phyloP scores from a whole-genome alignment of 192 early-diverging fungal genomes.

The Coemansia sp. region DNA sequence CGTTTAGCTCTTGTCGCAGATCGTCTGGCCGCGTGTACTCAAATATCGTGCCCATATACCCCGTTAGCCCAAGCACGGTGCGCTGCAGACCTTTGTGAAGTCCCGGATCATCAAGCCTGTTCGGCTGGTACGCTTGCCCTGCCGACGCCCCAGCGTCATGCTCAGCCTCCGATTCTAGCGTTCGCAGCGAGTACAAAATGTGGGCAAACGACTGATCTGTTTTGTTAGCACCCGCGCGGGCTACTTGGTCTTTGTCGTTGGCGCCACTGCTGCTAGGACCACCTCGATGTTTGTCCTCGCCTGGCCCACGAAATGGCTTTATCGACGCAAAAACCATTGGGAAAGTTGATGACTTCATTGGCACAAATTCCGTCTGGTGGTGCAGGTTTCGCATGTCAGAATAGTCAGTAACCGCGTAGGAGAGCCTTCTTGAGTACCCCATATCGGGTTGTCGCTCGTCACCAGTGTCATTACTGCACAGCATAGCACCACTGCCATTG shows the following conservation, averaged over 20 bases:
- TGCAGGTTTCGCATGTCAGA: constrained; percentile 15
- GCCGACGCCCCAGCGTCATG: constrained; percentile 7
- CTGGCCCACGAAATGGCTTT: constrained; percentile 42
- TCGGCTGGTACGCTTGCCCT: constrained; percentile 70
- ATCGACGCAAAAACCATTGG: constrained; percentile 49
- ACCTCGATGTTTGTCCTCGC: constrained; percentile 28
- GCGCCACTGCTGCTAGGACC: neutral
- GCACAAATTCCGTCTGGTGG: constrained; percentile 18
- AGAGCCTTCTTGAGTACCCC: constrained; percentile 14
- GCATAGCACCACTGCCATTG: neutral
- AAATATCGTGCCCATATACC: constrained; percentile 85
- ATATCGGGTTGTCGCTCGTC: constrained; percentile 2
- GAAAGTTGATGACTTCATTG: constrained; percentile 30
- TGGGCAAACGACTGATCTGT: constrained; percentile 52
- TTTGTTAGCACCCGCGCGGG: neutral
- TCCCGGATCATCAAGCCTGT: constrained; percentile 84
- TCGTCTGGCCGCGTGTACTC: constrained; percentile 81
- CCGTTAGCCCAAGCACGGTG: constrained; percentile 79
- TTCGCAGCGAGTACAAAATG: constrained; percentile 39
- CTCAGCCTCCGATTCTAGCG: constrained; percentile 27
- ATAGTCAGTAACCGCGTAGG: constrained; percentile 14
- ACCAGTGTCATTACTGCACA: neutral
- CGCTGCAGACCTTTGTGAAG: constrained; percentile 77
- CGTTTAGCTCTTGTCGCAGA: constrained; percentile 86
- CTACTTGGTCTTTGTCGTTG: neutral